Conservation (phyloP, 441 rosid species). For the Populus hybrid region DNA sequence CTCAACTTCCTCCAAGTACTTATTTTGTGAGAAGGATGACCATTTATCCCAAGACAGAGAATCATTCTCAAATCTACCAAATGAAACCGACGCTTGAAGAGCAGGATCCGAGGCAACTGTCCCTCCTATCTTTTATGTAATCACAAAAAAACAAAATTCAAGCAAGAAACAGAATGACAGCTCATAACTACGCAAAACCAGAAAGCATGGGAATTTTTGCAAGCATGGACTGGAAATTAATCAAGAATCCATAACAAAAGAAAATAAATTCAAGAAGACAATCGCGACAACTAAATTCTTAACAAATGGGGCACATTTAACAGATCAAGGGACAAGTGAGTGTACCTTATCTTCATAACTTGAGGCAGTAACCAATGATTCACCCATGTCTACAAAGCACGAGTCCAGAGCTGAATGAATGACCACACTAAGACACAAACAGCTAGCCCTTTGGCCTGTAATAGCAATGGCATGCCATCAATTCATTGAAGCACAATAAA, state of each 20-base stretch:
- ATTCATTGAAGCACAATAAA: constrained; percentile 25
- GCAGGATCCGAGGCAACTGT: constrained; percentile 46
- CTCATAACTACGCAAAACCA: constrained; percentile 18
- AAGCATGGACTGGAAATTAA: constrained; percentile 18
- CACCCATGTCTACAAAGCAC: constrained; percentile 44
- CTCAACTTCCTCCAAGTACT: constrained; percentile 95
- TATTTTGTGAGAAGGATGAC: constrained; percentile 91
- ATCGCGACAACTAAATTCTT: constrained; percentile 20
- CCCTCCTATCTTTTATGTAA: constrained; percentile 43
- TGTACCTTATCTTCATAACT: constrained; percentile 55
- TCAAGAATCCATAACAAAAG: constrained; percentile 17
- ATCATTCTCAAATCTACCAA: constrained; percentile 94
- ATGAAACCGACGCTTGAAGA: constrained; percentile 79
- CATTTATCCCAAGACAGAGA: constrained; percentile 96
- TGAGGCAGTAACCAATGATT: constrained; percentile 49
- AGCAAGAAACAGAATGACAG: constrained; percentile 31
- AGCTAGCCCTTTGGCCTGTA: constrained; percentile 14
- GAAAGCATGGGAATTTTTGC: constrained; percentile 10
- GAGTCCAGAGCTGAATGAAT: constrained; percentile 27
- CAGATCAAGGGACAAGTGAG: constrained; percentile 34
- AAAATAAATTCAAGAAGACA: constrained; percentile 21
- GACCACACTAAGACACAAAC: constrained; percentile 24
- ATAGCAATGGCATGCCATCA: constrained; percentile 24
- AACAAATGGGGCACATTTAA: constrained; percentile 20
- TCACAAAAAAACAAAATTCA: constrained; percentile 37